A percentile compares a stretch with the other conserved stretches of the same genome.
Conservation (phyloP, 306 rosid species). For the Trichosanthes cucumerina region DNA sequence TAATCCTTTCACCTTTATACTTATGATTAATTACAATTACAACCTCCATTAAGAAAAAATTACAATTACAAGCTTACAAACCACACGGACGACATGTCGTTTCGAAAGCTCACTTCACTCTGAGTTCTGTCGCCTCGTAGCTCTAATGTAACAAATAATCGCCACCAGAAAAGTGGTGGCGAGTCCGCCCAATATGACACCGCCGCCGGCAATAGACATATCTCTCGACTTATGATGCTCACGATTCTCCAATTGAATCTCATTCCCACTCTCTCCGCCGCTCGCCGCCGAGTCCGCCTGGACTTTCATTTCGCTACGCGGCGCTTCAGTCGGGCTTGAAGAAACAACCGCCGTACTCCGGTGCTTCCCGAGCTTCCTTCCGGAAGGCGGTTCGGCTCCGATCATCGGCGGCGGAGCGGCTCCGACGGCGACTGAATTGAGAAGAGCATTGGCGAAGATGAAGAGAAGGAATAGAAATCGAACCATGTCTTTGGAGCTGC, state of each 20-base stretch:
- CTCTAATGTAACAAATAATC: constrained; percentile 67
- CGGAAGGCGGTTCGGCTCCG: constrained; percentile 11
- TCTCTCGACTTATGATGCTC: constrained; percentile 35
- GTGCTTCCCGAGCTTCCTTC: constrained; percentile 58
- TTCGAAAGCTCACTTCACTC: neutral
- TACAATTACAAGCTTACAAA: neutral
- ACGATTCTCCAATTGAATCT: constrained; percentile 16
- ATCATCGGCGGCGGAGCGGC: neutral
- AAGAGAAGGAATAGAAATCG: constrained; percentile 26
- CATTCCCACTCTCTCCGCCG: constrained; percentile 5
- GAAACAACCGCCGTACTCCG: neutral
- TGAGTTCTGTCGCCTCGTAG: constrained; percentile 28
- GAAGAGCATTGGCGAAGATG: constrained; percentile 28
- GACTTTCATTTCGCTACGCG: constrained; percentile 25
- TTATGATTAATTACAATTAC: neutral
- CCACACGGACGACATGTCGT: constrained; percentile 6
- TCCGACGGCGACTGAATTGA: constrained; percentile 16
- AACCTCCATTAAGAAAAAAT: neutral
- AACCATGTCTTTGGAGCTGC: constrained; percentile 33
- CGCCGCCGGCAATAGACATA: constrained; percentile 65
- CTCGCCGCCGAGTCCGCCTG: constrained; percentile 14
- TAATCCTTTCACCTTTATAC: neutral
- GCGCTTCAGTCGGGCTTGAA: constrained; percentile 6
- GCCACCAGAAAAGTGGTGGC: constrained; percentile 62
- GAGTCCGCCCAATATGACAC: constrained; percentile 81